Evolutionary conservation across 768 basidiomycete species (phyloP), one percentile per base, ranked within the genome.

Genomic region (Glaciozyma martinii): DNA sequence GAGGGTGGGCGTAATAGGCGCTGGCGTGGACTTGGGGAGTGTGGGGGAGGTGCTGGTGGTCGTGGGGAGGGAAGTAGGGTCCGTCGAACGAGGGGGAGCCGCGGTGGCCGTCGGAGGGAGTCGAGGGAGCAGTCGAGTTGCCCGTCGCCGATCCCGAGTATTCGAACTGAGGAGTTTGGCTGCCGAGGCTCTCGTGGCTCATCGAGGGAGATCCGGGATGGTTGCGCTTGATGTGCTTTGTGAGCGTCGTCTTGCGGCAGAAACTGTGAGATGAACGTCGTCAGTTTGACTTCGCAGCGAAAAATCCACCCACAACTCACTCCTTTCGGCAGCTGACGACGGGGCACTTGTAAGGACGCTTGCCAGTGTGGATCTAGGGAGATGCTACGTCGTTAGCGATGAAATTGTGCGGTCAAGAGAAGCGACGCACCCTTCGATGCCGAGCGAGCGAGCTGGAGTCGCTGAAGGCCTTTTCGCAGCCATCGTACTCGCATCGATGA

Each of bases 391-490:
- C n/a, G 46, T n/a, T 16, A 47, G 46, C 21, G 13, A 23, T 29
- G 29, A 37, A 27, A 13, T 47, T 27, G 0, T 18, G 46, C 40
- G 13, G 19, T 15, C 4, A 23, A 57, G 7, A 33, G 7, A 0
- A 44, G 19, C 23, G 29, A 10, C 5, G 25, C 16, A 89, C 91
- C 67, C 91, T 83, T 59, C 91, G 84, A 79, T 94, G 91, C 66
- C 91, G 84, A 56, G 91, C 90, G 53, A 94, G 82, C 77, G 87
- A 89, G 73, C 89, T 90, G 5, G 90, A 93, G 75, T 94, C 90
- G 55, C 88, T 85, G 78, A 93, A 94, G 1, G 87, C 88, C 79
- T 88, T 90, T 56, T 82, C 83, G 76, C 90, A 94, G 12, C 84
- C 87, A 13, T 16, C 30, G 59, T 71, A 70, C 78, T 90, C 88